A percentile compares a stretch with the other conserved stretches of the same genome.
Conservation (phyloP, 1,139 yeast species). For the Suhomyces taliae region DNA sequence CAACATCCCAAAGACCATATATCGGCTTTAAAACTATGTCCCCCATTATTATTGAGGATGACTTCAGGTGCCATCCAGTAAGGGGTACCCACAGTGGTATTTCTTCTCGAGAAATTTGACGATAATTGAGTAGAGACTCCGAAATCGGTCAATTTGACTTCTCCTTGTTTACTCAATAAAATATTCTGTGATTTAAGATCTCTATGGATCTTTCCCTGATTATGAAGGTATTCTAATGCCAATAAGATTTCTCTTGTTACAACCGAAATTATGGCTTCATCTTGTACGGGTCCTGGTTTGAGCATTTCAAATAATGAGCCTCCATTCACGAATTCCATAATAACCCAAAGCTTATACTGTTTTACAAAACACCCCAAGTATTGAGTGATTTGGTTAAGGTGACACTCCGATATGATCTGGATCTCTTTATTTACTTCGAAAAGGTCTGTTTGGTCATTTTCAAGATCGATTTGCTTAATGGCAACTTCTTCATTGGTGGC, state of each 20-base stretch:
- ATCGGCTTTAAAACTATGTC: constrained; percentile 87
- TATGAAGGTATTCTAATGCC: constrained; percentile 72
- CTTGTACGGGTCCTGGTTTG: constrained; percentile 56
- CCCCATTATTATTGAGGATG: constrained; percentile 69
- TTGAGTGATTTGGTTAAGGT: constrained; percentile 65
- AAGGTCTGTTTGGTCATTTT: constrained; percentile 71
- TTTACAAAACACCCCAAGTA: constrained; percentile 81
- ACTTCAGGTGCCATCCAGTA: constrained; percentile 99
- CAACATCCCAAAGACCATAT: constrained; percentile 96
- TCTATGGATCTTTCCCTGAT: constrained; percentile 79
- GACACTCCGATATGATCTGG: constrained; percentile 71
- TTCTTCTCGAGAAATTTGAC: constrained; percentile 73
- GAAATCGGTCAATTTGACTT: constrained; percentile 92
- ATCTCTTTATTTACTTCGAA: constrained; percentile 82
- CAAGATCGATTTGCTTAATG: constrained; percentile 75
- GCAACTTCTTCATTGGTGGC: constrained; percentile 56
- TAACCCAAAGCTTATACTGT: constrained; percentile 80
- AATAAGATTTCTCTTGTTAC: constrained; percentile 58
- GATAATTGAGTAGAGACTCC: constrained; percentile 96
- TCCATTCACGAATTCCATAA: constrained; percentile 83
- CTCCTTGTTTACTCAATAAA: constrained; percentile 63
- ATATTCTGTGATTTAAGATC: constrained; percentile 88
- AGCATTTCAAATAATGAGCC: constrained; percentile 75
- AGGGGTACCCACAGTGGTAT: constrained; percentile 98
- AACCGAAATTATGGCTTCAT: constrained; percentile 53